Evolutionary conservation across 208 protist species (phyloP), one percentile per base, ranked within the genome.

Genomic region (Acanthamoeba castellanii): DNA sequence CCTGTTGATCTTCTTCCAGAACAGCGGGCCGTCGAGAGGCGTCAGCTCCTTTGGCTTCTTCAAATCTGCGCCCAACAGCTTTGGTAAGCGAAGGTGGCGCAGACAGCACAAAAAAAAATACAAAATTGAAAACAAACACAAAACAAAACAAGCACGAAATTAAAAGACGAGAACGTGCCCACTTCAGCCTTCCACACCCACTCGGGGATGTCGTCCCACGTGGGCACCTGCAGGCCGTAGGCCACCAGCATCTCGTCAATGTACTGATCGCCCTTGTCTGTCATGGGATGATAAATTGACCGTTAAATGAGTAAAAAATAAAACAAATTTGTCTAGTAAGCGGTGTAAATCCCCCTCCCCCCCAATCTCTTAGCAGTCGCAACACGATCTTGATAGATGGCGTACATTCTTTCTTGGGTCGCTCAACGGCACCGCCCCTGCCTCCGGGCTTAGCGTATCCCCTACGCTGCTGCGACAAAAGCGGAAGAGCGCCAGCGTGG

Each of bases 101-200:
- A 74, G 66, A 74, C 30, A 74, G 30, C n/a, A 11, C 25, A 20
- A 57, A 20, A 57, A 3, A 22, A 22, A 57, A 57, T 57, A 20
- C 47, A 4, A 52, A 11, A 14, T 52, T 52, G 4, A 52, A 52
- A 57, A 57, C 2, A 57, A 57, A 57, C 0, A 14, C 0, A 57
- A 14, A 22, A 57, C 11, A 57, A 55, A 68, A 68, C 4, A 5
- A 22, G 4, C 66, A 25, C 3, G 68, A 76, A 18, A 61, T 25
- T 0, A 0, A 22, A 22, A 20, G 16, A 25, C 0, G 22, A 25
- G 13, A 11, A 74, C 70, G 11, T 45, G 50, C 70, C 70, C 0
- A 81, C 70, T 81, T 81, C 70, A 11, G 70, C 22, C 37, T 81
- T 34, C 70, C 70, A 81, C 70, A 81, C 70, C 70, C 70, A 81